Conservation (phyloP, 352 stramenopile genomes). For the Thraustotheca clavata region DNA sequence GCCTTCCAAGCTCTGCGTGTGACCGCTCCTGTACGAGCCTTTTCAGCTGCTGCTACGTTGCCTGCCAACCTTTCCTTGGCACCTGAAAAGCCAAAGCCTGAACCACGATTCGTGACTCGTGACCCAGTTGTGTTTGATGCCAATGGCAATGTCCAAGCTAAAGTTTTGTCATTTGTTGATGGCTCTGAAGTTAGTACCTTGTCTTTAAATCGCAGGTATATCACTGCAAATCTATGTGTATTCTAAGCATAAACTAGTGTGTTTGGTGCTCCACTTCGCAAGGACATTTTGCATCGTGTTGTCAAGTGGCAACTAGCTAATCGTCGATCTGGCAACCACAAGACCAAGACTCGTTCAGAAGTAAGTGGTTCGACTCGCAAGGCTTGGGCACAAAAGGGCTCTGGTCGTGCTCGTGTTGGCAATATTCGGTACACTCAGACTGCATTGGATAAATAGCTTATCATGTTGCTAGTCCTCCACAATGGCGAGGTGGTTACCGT, state of each 20-base stretch:
- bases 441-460: background rate
- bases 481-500: constrained; percentile 79
- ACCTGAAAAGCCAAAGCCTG: constrained; percentile 55
- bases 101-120: constrained; percentile 50
- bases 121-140: constrained; percentile 43
- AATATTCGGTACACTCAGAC: constrained; percentile 39
- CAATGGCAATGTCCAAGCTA: constrained; percentile 55
- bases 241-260: constrained; percentile 29
- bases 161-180: constrained; percentile 46
- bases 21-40: background rate
- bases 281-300: constrained; percentile 83
- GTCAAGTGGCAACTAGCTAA: constrained; percentile 83
- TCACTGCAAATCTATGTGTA: background rate
- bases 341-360: constrained; percentile 83
- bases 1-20: constrained; percentile 21
- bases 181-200: constrained; percentile 29
- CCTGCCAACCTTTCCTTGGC: constrained; percentile 63
- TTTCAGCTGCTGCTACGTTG: constrained; percentile 8
- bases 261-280: constrained; percentile 64
- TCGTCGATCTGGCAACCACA: constrained; percentile 77
- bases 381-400: constrained; percentile 85
- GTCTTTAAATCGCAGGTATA: constrained; percentile 41
- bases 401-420: constrained; percentile 74
- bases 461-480: constrained; percentile 37
- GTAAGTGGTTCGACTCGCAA: constrained; percentile 82